These are phyloP conservation scores for Macrophomina phaseolina DNA, from an alignment of 2,329 filamentous ascomycete species.

Conservation along the genomic window DNA sequence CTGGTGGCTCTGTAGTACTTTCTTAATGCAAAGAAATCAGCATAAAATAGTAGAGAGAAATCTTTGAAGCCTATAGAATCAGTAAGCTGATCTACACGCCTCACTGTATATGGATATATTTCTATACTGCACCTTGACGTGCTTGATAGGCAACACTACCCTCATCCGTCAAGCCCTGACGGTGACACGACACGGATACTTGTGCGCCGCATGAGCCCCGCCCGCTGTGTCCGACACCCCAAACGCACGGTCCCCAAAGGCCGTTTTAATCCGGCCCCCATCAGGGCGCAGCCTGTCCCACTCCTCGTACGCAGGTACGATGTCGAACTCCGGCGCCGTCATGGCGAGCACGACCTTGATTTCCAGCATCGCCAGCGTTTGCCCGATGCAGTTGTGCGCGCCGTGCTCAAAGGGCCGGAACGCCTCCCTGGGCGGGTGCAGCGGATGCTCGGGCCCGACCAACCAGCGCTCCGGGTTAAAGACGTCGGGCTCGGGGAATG, in stretches of 20 bases:
- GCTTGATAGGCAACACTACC: constrained; percentile 30
- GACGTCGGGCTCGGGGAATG: constrained; percentile 32
- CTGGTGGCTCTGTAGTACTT: too few relatives aligned
- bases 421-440: constrained; percentile 38
- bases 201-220: constrained; percentile 5
- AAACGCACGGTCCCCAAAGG: constrained; percentile 33
- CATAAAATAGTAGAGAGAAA: too few relatives aligned
- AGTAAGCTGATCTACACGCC: too few relatives aligned
- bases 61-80: too few relatives aligned
- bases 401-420: constrained; percentile 50
- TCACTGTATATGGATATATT: too few relatives aligned
- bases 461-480: constrained; percentile 19
- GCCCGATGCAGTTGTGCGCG: constrained; percentile 45
- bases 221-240: constrained; percentile 12
- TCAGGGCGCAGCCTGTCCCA: constrained; percentile 34
- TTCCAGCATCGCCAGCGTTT: constrained; percentile 46
- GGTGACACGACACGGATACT: constrained; percentile 5
- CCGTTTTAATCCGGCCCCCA: constrained; percentile 39
- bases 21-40: too few relatives aligned
- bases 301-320: constrained; percentile 41
- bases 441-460: constrained; percentile 34
- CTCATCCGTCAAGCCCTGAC: not conserved
- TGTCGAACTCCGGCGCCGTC: constrained; percentile 57
- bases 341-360: constrained; percentile 48
- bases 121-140: too few relatives aligned